These are phyloP conservation scores for Nemania diffusa DNA, from an alignment of 2,329 filamentous ascomycete genomes.

Conservation along the genomic window DNA sequence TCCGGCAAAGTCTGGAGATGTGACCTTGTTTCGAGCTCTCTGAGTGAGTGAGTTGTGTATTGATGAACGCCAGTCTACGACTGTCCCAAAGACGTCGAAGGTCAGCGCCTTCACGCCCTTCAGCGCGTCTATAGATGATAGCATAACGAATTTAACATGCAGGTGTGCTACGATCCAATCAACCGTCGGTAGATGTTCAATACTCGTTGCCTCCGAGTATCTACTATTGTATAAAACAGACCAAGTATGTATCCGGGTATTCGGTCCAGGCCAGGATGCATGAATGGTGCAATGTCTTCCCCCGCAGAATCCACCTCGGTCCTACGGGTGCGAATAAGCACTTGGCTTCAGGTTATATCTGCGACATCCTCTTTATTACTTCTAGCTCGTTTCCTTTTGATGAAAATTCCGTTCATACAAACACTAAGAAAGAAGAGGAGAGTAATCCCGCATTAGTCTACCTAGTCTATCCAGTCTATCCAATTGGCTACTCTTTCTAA, in stretches of 20 bases:
- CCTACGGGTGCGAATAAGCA: neutral
- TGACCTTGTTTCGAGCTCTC: slow-evolving; percentile 59
- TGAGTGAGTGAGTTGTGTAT: slow-evolving; percentile 68
- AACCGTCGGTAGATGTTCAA: neutral
- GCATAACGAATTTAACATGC: slow-evolving; percentile 9
- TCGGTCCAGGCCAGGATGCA: neutral
- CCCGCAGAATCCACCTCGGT: slow-evolving; percentile 9
- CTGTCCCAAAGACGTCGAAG: slow-evolving; percentile 84
- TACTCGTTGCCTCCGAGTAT: neutral
- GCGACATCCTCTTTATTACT: neutral
- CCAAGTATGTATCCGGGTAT: neutral
- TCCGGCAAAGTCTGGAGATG: slow-evolving; percentile 57
- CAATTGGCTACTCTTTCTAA: neutral
- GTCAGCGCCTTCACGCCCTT: slow-evolving; percentile 66
- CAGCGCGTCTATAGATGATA: slow-evolving; percentile 33
- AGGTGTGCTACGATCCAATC: neutral
- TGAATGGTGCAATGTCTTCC: slow-evolving; percentile 20
- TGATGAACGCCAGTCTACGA: slow-evolving; percentile 79
- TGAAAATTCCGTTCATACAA: neutral
- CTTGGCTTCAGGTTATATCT: neutral
- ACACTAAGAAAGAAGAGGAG: neutral
- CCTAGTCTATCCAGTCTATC: no score
- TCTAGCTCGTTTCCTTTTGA: neutral
- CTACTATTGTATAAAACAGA: neutral
- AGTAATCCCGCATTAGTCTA: slow-evolving; percentile 6